Evolutionary conservation across 345 rosid species (phyloP).

Genomic region (Hypericum androsaemum): DNA sequence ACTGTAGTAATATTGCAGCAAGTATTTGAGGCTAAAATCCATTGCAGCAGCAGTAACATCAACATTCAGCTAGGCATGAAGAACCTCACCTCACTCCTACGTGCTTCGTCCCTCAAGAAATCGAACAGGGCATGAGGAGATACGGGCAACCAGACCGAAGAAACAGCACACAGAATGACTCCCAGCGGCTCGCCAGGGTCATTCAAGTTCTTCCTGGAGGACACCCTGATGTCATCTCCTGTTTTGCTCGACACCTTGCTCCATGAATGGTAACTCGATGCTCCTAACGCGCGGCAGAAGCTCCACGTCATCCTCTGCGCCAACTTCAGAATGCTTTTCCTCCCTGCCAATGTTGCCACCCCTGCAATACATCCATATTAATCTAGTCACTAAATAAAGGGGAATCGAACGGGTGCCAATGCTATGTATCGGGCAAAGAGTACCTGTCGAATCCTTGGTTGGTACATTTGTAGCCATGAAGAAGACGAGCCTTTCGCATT

Average conservation of each 20-base stretch:
- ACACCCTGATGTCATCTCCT: slow-evolving; percentile 81
- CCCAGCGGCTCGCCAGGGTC: slow-evolving; percentile 94
- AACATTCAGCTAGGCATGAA: not conserved
- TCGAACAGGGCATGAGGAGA: slow-evolving; percentile 61
- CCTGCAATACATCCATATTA: slow-evolving; percentile 29
- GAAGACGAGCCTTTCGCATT: slow-evolving; percentile 88
- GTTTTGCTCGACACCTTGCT: slow-evolving; percentile 74
- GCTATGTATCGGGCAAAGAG: too few species aligned
- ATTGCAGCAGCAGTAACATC: not conserved
- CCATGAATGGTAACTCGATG: slow-evolving; percentile 94
- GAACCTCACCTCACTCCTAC: slow-evolving; percentile 55
- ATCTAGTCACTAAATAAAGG: too few species aligned
- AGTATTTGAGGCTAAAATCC: not conserved
- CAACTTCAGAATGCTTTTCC: slow-evolving; percentile 85
- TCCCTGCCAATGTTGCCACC: slow-evolving; percentile 83
- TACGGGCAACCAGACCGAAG: slow-evolving; percentile 82
- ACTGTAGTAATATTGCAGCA: slow-evolving; percentile 29
- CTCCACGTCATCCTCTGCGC: slow-evolving; percentile 86
- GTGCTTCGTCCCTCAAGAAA: slow-evolving; percentile 79
- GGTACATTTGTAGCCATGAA: slow-evolving; percentile 99
- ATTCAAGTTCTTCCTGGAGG: slow-evolving; percentile 85
- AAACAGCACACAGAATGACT: slow-evolving; percentile 76
- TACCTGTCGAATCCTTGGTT: slow-evolving; percentile 90
- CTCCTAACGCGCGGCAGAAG: slow-evolving; percentile 75
- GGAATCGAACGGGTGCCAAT: too few species aligned